Conservation (phyloP, 2,329 filamentous ascomycete species). For the Pyricularia grisea region DNA sequence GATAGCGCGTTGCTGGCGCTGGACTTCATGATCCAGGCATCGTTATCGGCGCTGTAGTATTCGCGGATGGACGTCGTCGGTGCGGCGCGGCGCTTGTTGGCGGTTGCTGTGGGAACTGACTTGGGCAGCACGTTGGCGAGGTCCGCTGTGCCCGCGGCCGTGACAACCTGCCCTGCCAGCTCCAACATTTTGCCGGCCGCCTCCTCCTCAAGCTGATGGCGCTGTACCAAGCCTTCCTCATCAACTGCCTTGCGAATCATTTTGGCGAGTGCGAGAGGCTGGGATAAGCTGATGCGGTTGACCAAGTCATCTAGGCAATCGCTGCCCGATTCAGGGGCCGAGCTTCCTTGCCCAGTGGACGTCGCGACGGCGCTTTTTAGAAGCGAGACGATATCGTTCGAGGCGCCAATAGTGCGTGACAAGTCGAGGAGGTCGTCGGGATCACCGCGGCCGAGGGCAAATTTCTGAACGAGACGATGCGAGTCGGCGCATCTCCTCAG, state of each 20-base stretch:
- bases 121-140: constrained; percentile 46
- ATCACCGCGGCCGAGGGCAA: constrained; percentile 84
- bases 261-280: constrained; percentile 58
- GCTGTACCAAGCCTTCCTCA: constrained; percentile 77
- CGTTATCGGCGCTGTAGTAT: constrained; percentile 49
- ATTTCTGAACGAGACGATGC: constrained; percentile 85
- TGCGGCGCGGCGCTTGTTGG: neutral
- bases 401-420: constrained; percentile 70
- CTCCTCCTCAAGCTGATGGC: constrained; percentile 67
- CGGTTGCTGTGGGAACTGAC: constrained; percentile 2
- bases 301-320: constrained; percentile 36
- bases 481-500: constrained; percentile 75
- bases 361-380: constrained; percentile 18
- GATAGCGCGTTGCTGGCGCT: constrained; percentile 57
- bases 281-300: constrained; percentile 53
- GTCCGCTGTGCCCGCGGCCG: constrained; percentile 12
- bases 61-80: constrained; percentile 35
- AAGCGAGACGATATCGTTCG: constrained; percentile 51
- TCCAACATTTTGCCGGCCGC: constrained; percentile 62
- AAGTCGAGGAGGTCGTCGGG: constrained; percentile 82
- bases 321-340: neutral
- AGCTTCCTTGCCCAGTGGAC: constrained; percentile 5
- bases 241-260: constrained; percentile 75
- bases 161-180: constrained; percentile 63
- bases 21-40: constrained; percentile 57